Evolutionary conservation across 163 green algal genomes (phyloP).

Genomic region (Prototheca cutis): DNA sequence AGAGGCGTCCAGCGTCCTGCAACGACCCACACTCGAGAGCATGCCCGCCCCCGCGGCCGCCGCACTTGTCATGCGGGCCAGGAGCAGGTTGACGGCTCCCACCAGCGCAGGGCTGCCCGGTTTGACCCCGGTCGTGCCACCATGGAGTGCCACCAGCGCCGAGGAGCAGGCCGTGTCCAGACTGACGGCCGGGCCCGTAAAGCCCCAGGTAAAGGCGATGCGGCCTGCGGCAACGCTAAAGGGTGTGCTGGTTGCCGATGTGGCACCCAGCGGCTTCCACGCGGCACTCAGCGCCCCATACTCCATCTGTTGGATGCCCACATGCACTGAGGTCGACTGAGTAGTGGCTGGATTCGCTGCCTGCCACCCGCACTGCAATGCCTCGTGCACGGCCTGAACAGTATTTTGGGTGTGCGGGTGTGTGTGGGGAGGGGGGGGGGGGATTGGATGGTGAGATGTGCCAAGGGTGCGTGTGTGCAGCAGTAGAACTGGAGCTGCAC

Average conservation of each 20-base stretch:
- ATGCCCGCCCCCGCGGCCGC: constrained; percentile 45
- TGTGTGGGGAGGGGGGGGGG: too few species aligned
- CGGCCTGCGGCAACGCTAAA: constrained; percentile 35
- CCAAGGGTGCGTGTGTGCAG: too few species aligned
- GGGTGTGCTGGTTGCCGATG: constrained; percentile 37
- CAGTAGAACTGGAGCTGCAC: too few species aligned
- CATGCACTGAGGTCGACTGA: constrained; percentile 27
- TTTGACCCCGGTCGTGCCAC: constrained; percentile 27
- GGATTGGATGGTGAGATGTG: too few species aligned
- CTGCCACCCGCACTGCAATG: not conserved
- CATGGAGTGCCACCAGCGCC: constrained; percentile 55
- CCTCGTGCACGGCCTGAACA: too few species aligned
- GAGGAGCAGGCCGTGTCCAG: constrained; percentile 79
- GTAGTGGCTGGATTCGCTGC: not conserved
- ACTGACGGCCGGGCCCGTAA: constrained; percentile 46
- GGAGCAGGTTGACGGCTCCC: constrained; percentile 13
- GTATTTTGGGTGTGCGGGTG: too few species aligned
- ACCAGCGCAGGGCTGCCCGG: constrained; percentile 3
- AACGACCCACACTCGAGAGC: constrained; percentile 69
- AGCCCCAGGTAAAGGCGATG: constrained; percentile 28
- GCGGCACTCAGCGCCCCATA: constrained; percentile 38
- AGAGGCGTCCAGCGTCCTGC: constrained; percentile 75
- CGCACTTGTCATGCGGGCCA: constrained; percentile 18
- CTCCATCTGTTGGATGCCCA: constrained; percentile 64
- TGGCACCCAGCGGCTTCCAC: not conserved